A percentile compares a stretch with the other conserved stretches of the same genome.
Conservation (phyloP, 768 basidiomycete species). For the Hygrocybe coccinea region DNA sequence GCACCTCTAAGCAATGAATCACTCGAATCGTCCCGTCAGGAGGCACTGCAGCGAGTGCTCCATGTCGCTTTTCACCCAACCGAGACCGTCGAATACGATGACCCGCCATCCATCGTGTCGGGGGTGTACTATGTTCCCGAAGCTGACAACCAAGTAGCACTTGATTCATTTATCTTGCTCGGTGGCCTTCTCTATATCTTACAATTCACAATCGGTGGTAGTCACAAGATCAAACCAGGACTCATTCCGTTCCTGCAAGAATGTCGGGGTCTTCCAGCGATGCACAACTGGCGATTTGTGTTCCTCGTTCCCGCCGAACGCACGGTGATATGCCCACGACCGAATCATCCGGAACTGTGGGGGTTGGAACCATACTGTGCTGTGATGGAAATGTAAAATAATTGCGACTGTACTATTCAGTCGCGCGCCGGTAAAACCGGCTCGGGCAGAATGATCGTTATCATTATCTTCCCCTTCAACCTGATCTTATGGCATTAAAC, state of each 20-base stretch:
- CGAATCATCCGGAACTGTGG: slow-evolving; percentile 1
- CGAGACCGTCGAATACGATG: slow-evolving; percentile 4
- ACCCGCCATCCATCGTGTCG: not conserved
- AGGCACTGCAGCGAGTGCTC: not conserved
- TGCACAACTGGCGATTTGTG: slow-evolving; percentile 8
- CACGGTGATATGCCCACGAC: slow-evolving; percentile 9
- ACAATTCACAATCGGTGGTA: slow-evolving; percentile 9
- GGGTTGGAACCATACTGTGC: not conserved
- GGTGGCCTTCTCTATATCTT: slow-evolving; percentile 13
- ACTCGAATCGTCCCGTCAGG: slow-evolving; percentile 7
- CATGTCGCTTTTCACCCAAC: not conserved
- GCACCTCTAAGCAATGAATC: not conserved
- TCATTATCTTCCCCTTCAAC: too few species aligned
- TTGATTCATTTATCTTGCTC: slow-evolving; percentile 15
- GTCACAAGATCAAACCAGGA: slow-evolving; percentile 9
- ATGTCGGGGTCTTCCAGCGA: slow-evolving; percentile 3
- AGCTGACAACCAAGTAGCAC: slow-evolving; percentile 10
- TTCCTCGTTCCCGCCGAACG: slow-evolving; percentile 8
- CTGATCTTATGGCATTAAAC: too few species aligned
- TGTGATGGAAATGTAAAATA: too few species aligned
- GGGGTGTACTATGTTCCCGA: slow-evolving; percentile 13
- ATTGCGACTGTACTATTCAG: too few species aligned
- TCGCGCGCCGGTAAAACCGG: too few species aligned
- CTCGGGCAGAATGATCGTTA: too few species aligned
- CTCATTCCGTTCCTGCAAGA: slow-evolving; percentile 1